Base-by-base conservation (phyloP, 371 early-diverging fungal species). In the Lichtheimia corymbifera region DNA sequence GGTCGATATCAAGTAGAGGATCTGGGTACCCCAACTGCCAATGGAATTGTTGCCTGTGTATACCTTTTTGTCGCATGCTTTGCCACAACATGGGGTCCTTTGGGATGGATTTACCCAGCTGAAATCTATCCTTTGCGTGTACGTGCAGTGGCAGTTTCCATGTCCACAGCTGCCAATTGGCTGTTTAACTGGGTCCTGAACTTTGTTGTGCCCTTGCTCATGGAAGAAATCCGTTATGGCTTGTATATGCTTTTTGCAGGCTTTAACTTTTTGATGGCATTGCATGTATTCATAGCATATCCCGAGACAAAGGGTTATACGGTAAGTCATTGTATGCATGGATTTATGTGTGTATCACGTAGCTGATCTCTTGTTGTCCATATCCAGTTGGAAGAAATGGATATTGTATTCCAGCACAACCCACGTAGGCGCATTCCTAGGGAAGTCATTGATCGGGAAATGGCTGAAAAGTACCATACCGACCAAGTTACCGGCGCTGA, bases 111-210 rank as follows among this genome's bases (percentile, higher is more conserved):
- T 64, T 93, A 93, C 70, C 94, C 93, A 45, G 83, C 92, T 49
- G 96, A 96, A 70, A 91, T 91, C 62, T 91, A 80, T 72, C 91
- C 92, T 18, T 79, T 84, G 55, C 84, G 85, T 55, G 74, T 87
- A 50, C 86, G 88, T 56, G 84, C 90, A 62, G 89, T 92, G 70
- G 94, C 88, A 49, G 87, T 89, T 58, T 90, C 89, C 47, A 59
- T 92, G 27, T 87, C 91, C 43, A 95, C 95, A 42, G 86, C 92
- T 9, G 81, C 92, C 67, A 95, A 95, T 85, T 96, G 93, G 94
- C 68, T 83, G 41, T 86, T 83, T 73, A 93, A 92, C 79, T 86
- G 84, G 71, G 62, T 83, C 43, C 70, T 91, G 25, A 84, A 76
- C 15, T 81, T 83, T 52, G 70, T 84, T 43, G 81, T 83, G 0